phyloP scores from a whole-genome alignment of 2,329 filamentous ascomycete genomes.

The Helicocarpus griseus region DNA sequence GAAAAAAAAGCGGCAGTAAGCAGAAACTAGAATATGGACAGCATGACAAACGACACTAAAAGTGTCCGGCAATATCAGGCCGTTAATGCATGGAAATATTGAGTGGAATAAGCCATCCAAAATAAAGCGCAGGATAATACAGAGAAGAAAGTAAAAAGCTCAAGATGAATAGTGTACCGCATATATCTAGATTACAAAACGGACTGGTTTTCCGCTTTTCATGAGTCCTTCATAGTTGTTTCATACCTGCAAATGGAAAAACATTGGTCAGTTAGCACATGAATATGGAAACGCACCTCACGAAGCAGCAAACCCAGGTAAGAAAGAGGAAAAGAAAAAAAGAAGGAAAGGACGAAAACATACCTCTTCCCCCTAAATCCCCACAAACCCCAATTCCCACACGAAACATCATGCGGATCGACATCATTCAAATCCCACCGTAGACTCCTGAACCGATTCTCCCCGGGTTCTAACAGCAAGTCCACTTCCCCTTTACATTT shows the following conservation, averaged over 20 bases:
- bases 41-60: too few relatives aligned
- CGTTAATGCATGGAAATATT: neutral
- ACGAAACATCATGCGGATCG: constrained; percentile 86
- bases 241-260: constrained; percentile 26
- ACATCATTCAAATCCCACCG: constrained; percentile 95
- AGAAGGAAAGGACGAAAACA: constrained; percentile 18
- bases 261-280: constrained; percentile 4
- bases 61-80: too few relatives aligned
- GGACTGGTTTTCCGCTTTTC: constrained; percentile 4
- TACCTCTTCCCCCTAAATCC: constrained; percentile 95
- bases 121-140: constrained; percentile 1
- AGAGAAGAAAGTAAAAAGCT: constrained; percentile 1
- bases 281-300: neutral
- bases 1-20: too few relatives aligned
- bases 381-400: constrained; percentile 96
- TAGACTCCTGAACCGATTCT: constrained; percentile 88
- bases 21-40: too few relatives aligned
- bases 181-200: neutral
- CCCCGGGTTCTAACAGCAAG: constrained; percentile 78
- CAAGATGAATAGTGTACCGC: neutral
- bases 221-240: constrained; percentile 24
- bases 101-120: neutral
- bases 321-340: neutral
- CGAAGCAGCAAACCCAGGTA: neutral
- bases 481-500: constrained; percentile 87